Conservation (phyloP, 805 yeast species). For the Ogataea ganodermae region DNA sequence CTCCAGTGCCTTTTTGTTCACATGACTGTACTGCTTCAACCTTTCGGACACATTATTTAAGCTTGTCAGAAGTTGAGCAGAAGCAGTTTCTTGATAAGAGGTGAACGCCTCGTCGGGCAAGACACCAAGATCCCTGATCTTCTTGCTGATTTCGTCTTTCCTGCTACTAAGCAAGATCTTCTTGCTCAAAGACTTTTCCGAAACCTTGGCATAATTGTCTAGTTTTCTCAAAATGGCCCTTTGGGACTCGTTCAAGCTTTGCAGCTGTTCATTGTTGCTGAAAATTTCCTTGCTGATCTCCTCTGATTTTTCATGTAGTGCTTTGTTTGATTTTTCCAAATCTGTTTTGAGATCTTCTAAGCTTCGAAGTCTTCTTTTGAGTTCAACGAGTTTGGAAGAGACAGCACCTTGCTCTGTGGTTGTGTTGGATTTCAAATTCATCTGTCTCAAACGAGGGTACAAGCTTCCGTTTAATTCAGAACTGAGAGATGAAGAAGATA, state of each 20-base stretch:
- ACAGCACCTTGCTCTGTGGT: constrained; percentile 10
- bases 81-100: constrained; percentile 41
- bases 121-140: constrained; percentile 82
- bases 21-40: constrained; percentile 67
- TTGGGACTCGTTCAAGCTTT: constrained; percentile 60
- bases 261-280: constrained; percentile 41
- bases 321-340: constrained; percentile 33
- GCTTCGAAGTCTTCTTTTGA: constrained; percentile 22
- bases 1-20: constrained; percentile 87
- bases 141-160: constrained; percentile 69
- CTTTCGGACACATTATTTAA: constrained; percentile 58
- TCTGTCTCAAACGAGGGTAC: constrained; percentile 50
- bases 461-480: constrained; percentile 62
- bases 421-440: constrained; percentile 26
- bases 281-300: constrained; percentile 35
- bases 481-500: constrained; percentile 46
- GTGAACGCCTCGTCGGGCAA: constrained; percentile 83
- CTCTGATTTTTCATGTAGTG: constrained; percentile 33
- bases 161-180: constrained; percentile 60
- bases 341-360: constrained; percentile 15
- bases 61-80: constrained; percentile 54
- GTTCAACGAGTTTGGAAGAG: constrained; percentile 16
- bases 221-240: constrained; percentile 52
- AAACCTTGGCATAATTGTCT: constrained; percentile 59
- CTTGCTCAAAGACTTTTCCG: constrained; percentile 65